Percentiles rank a stretch among this genome's conserved stretches.
phyloP scores from a whole-genome alignment of 352 stramenopile species.

The Pythium phragmiticola region DNA sequence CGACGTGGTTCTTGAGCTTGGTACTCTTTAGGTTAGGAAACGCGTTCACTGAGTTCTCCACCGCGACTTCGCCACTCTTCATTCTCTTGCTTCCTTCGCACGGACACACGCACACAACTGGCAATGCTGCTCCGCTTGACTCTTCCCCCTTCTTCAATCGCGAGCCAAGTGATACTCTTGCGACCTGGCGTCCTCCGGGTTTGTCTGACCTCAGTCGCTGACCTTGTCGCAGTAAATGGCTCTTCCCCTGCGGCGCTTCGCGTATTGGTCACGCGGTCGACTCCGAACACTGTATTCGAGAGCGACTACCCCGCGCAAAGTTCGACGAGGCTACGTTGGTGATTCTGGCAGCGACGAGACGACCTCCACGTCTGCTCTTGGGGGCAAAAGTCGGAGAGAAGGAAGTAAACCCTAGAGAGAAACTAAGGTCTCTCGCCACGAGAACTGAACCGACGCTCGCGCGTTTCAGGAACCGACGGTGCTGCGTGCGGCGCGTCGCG shows the following conservation, averaged over 20 bases:
- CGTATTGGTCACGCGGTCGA: neutral
- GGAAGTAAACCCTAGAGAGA: neutral
- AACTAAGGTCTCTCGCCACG: conserved; percentile 2
- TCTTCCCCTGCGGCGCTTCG: conserved; percentile 14
- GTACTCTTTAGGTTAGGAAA: conserved; percentile 25
- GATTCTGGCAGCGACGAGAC: neutral
- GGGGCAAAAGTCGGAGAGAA: neutral
- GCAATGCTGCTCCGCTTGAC: neutral
- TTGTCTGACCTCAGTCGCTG: conserved; percentile 11
- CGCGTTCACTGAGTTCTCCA: conserved; percentile 36
- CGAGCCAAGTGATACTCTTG: neutral
- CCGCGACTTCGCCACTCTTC: conserved; percentile 39
- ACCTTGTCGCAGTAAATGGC: conserved; percentile 11
- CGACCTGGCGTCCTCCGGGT: conserved; percentile 13
- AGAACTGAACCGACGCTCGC: conserved; percentile 10
- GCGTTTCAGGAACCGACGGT: neutral
- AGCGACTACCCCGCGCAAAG: neutral
- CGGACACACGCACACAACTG: neutral
- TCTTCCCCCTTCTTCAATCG: conserved; percentile 9
- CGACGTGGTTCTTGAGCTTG: conserved; percentile 16
- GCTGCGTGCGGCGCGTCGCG: neutral
- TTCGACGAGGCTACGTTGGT: neutral
- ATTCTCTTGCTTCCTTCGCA: conserved; percentile 21
- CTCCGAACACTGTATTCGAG: neutral
- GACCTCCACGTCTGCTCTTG: neutral